phyloP scores from a whole-genome alignment of 192 early-diverging fungal species.

The Piromyces sp. region DNA sequence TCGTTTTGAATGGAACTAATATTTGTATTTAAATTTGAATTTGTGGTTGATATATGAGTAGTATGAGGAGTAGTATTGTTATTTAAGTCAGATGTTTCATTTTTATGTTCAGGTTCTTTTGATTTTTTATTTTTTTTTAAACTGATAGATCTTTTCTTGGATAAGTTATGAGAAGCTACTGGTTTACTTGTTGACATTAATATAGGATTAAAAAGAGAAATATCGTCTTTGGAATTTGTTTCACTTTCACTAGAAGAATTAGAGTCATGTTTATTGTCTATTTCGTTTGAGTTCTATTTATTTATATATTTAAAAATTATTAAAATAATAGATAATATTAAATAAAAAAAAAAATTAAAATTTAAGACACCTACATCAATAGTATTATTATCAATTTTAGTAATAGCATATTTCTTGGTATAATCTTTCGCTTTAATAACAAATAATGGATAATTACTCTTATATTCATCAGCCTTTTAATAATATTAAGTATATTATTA shows the following conservation, averaged over 20 bases:
- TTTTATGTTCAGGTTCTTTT: neutral
- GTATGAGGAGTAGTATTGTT: too few species aligned
- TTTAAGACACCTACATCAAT: too few species aligned
- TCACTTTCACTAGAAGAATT: neutral
- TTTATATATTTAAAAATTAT: too few species aligned
- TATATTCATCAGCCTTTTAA: neutral
- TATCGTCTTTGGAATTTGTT: neutral
- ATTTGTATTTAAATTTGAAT: too few species aligned
- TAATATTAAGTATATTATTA: too few species aligned
- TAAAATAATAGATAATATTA: too few species aligned
- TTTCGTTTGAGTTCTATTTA: too few species aligned
- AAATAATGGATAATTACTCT: neutral
- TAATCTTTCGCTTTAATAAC: neutral
- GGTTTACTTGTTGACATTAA: neutral
- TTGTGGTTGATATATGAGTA: too few species aligned
- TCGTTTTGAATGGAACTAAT: too few species aligned
- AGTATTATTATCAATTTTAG: neutral
- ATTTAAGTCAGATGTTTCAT: too few species aligned
- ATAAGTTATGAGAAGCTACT: neutral
- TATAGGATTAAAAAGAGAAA: neutral
- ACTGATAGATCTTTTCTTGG: neutral
- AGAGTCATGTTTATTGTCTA: neutral
- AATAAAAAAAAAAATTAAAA: too few species aligned
- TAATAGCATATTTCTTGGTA: neutral
- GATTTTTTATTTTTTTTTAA: neutral